Conservation (phyloP, 306 rosid genomes). For the Vigna hirtella region DNA sequence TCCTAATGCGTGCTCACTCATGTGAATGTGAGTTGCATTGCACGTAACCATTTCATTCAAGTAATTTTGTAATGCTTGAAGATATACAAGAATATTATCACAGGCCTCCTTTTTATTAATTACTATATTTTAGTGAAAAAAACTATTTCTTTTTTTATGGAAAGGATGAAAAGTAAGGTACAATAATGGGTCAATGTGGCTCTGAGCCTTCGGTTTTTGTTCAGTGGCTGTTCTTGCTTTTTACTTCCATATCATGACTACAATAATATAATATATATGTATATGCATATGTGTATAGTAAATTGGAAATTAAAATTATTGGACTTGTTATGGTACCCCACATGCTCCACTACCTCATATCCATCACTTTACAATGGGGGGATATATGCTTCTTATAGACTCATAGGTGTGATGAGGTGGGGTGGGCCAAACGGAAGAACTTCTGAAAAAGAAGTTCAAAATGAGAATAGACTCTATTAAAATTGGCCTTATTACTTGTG, state of each 20-base stretch:
- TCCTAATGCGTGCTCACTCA: slow-evolving; percentile 73
- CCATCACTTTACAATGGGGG: background rate
- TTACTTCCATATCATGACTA: too few relatives aligned
- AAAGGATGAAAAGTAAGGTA: slow-evolving; percentile 34
- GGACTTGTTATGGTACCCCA: background rate
- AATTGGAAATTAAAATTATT: too few relatives aligned
- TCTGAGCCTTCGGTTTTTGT: slow-evolving; percentile 1
- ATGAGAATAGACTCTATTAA: too few relatives aligned
- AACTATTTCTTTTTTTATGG: slow-evolving; percentile 1
- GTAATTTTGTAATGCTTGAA: slow-evolving; percentile 51
- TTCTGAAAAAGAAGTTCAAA: background rate
- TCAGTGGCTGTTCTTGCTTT: slow-evolving; percentile 13
- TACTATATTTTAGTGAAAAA: background rate
- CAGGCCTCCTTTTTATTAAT: background rate
- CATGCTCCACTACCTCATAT: background rate
- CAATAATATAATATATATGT: too few relatives aligned
- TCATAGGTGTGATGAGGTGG: slow-evolving; percentile 5
- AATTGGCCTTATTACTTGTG: too few relatives aligned
- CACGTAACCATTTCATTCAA: background rate
- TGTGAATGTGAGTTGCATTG: slow-evolving; percentile 42
- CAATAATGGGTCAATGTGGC: slow-evolving; percentile 6
- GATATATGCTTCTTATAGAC: slow-evolving; percentile 1
- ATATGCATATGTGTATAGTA: too few relatives aligned
- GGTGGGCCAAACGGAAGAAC: slow-evolving; percentile 37
- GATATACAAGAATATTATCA: slow-evolving; percentile 42